These are phyloP conservation scores for Globisporangium viniferum DNA, from an alignment of 352 stramenopile species.

Conservation along the genomic window DNA sequence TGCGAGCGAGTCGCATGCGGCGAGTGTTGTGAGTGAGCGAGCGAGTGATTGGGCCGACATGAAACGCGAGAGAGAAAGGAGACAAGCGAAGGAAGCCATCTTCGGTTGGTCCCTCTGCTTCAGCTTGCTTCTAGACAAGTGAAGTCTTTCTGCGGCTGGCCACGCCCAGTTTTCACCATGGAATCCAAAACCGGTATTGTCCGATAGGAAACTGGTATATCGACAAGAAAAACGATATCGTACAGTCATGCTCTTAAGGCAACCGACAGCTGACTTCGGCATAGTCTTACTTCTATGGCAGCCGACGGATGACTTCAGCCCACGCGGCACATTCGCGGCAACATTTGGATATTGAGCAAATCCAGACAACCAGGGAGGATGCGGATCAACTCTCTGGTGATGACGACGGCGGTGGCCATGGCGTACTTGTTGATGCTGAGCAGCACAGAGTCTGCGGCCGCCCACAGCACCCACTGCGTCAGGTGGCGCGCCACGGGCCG, in stretches of 20 bases:
- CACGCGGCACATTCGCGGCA: constrained; percentile 14
- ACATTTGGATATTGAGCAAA: constrained; percentile 8
- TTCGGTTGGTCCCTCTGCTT: background rate
- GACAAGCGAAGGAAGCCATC: no score
- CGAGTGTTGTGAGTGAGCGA: no score
- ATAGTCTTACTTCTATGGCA: background rate
- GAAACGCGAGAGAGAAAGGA: no score
- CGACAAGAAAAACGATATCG: background rate
- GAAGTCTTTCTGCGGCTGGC: background rate
- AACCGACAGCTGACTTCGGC: background rate
- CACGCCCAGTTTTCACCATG: background rate
- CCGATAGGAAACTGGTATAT: background rate
- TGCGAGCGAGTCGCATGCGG: no score
- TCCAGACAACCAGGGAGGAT: background rate
- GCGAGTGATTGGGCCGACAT: no score
- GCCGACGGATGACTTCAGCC: background rate
- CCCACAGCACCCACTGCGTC: constrained; percentile 38
- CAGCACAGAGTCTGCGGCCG: background rate
- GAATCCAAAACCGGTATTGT: background rate
- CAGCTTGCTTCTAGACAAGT: background rate
- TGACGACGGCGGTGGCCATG: background rate
- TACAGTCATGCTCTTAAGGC: background rate
- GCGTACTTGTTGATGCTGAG: constrained; percentile 1
- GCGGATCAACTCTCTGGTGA: constrained; percentile 2
- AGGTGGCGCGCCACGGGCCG: constrained; percentile 66